Conservation (phyloP, 768 basidiomycete species). For the Termitomyces titanicus region DNA sequence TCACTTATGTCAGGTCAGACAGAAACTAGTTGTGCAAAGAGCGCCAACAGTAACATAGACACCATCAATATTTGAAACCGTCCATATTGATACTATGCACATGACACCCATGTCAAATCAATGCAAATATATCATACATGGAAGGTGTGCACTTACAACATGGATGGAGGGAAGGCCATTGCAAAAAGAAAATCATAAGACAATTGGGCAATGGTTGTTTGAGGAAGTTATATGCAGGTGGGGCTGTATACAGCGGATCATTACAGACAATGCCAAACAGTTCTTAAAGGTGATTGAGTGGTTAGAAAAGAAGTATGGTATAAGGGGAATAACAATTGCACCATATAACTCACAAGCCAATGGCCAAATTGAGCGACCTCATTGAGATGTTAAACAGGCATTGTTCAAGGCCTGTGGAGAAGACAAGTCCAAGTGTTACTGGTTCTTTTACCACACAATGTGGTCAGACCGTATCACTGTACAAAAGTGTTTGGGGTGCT, state of each 20-base stretch:
- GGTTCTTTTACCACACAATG: conserved; percentile 19
- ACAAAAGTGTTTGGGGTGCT: conserved; percentile 26
- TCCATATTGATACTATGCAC: not conserved
- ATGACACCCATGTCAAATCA: not conserved
- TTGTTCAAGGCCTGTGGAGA: conserved; percentile 26
- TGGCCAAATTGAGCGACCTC: conserved; percentile 27
- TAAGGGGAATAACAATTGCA: conserved; percentile 36
- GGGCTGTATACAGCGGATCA: conserved; percentile 29
- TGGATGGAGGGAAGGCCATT: conserved; percentile 21
- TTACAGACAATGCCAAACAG: not conserved
- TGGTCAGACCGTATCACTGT: conserved; percentile 31
- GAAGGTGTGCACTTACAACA: conserved; percentile 18
- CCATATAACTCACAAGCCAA: conserved; percentile 28
- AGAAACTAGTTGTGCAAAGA: not conserved
- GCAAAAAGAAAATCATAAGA: conserved; percentile 14
- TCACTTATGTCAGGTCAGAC: not conserved
- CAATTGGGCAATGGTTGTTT: conserved; percentile 22
- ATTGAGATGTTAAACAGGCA: conserved; percentile 23
- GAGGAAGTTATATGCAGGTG: conserved; percentile 31
- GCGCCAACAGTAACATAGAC: not conserved
- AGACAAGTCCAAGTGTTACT: conserved; percentile 29
- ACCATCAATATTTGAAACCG: not conserved
- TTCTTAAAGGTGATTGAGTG: not conserved
- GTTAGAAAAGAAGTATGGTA: conserved; percentile 23
- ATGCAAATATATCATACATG: not conserved